Base-by-base conservation (phyloP, 305 asterid species). In the Caryopteris hybrid region DNA sequence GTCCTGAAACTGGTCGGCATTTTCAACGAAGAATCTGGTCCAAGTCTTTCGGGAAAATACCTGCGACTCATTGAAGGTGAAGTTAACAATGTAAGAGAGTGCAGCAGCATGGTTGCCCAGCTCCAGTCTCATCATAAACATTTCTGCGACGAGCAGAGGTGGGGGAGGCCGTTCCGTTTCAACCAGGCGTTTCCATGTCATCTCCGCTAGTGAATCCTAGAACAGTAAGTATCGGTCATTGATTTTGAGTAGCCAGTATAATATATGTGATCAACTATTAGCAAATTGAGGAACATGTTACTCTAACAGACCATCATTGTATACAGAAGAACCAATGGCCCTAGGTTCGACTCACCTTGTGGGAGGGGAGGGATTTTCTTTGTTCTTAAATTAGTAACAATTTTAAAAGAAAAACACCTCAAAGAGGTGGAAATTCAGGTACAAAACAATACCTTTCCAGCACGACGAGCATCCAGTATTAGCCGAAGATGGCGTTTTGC, bases 401-500 rank as follows among this genome's bases (percentile, higher is more conserved):
- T n/a, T n/a, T n/a, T n/a, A n/a, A n/a, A n/a, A n/a, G n/a, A n/a
- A n/a, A n/a, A n/a, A n/a, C n/a, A n/a, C n/a, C n/a, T n/a, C n/a
- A n/a, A n/a, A n/a, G n/a, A n/a, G n/a, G n/a, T n/a, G n/a, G n/a
- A n/a, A n/a, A n/a, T n/a, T n/a, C n/a, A n/a, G n/a, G n/a, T n/a
- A n/a, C 10, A 52, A 58, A 55, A 34, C 5, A n/a, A 68, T 85
- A 93, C 99, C 99, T 88, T 84, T 70, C 96, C 99, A 72, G 86
- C 95, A 56, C 79, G 79, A 50, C 77, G 62, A 18, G 95, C 88
- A 76, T 81, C 90, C 59, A 91, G 71, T 39, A 91, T 48, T 20
- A 86, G 66, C 39, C 70, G 83, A 70, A 91, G 87, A 73, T 93
- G 99, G 55, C 96, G 91, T 77, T 88, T 91, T 55, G 86, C 74